phyloP scores from a whole-genome alignment of 306 rosid genomes.

The Malus sylvestris region DNA sequence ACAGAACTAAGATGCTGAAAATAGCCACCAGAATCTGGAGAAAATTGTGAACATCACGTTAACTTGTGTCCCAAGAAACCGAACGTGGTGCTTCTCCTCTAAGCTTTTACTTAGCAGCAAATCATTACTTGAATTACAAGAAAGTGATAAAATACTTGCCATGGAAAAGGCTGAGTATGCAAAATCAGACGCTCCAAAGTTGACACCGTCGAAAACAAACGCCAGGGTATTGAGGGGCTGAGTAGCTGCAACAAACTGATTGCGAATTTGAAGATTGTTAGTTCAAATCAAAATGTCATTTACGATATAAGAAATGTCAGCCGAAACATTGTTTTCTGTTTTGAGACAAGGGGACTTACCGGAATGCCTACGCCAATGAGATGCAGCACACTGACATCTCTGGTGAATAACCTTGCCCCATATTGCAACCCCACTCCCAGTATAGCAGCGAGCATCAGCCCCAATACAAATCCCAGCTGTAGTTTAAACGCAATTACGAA shows the following conservation, averaged over 20 bases:
- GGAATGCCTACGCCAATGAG: conserved; percentile 74
- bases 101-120: too few species aligned
- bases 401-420: conserved; percentile 74
- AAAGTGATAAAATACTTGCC: conserved; percentile 42
- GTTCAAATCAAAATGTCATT: conserved; percentile 3
- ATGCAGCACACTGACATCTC: conserved; percentile 53
- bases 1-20: conserved; percentile 64
- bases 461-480: conserved; percentile 87
- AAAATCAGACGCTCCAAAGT: conserved; percentile 97
- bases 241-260: conserved; percentile 84
- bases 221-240: conserved; percentile 91
- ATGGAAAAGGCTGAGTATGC: conserved; percentile 91
- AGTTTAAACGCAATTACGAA: background rate
- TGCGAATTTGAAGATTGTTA: conserved; percentile 13
- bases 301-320: background rate
- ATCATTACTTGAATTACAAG: background rate
- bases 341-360: conserved; percentile 37
- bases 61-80: background rate
- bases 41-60: background rate
- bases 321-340: conserved; percentile 3
- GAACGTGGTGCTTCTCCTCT: too few species aligned
- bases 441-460: conserved; percentile 53
- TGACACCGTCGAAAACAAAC: conserved; percentile 91
- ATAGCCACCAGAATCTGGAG: conserved; percentile 76
- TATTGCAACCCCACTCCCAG: conserved; percentile 69